These are phyloP conservation scores for Zhuliangozyma blackwelliae DNA, from an alignment of 1,139 yeast genomes.

Conservation along the genomic window DNA sequence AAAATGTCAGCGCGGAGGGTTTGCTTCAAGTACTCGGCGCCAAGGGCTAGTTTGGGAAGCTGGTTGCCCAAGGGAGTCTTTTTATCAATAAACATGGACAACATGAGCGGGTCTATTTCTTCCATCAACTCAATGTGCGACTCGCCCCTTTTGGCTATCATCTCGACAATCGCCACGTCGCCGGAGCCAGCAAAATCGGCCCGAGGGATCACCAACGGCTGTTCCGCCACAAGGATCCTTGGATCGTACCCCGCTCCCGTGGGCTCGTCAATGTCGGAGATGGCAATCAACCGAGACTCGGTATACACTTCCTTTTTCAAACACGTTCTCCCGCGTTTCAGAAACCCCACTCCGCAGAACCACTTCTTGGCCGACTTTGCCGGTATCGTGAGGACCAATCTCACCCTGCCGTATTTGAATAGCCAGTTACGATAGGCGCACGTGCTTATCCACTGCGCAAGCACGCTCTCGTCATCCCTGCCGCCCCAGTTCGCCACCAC, in stretches of 20 bases:
- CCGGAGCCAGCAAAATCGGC: slow-evolving; percentile 18
- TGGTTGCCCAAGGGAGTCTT: slow-evolving; percentile 33
- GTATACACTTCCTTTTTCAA: slow-evolving; percentile 59
- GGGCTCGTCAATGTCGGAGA: slow-evolving; percentile 24
- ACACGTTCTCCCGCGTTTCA: slow-evolving; percentile 52
- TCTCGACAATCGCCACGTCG: slow-evolving; percentile 49
- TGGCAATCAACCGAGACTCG: slow-evolving; percentile 48
- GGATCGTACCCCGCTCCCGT: slow-evolving; percentile 37
- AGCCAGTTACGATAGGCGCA: slow-evolving; percentile 71
- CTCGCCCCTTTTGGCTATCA: slow-evolving; percentile 51
- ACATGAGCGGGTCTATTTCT: slow-evolving; percentile 60
- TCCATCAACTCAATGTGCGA: slow-evolving; percentile 52
- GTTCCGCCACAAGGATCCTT: slow-evolving; percentile 31
- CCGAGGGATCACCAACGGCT: slow-evolving; percentile 29
- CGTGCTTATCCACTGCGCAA: slow-evolving; percentile 76
- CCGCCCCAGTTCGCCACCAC: slow-evolving; percentile 58
- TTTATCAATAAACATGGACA: slow-evolving; percentile 17
- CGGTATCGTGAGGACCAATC: slow-evolving; percentile 63
- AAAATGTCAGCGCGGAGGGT: slow-evolving; percentile 32
- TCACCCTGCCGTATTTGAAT: slow-evolving; percentile 66
- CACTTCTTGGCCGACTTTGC: slow-evolving; percentile 59
- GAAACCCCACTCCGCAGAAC: slow-evolving; percentile 45
- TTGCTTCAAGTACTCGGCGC: slow-evolving; percentile 59
- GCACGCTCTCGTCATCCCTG: slow-evolving; percentile 55
- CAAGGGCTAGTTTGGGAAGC: slow-evolving; percentile 67